Evolutionary conservation across 2,329 filamentous ascomycete species (phyloP), one percentile per base, ranked within the genome.

Genomic region (Sarocladium kiliense): DNA sequence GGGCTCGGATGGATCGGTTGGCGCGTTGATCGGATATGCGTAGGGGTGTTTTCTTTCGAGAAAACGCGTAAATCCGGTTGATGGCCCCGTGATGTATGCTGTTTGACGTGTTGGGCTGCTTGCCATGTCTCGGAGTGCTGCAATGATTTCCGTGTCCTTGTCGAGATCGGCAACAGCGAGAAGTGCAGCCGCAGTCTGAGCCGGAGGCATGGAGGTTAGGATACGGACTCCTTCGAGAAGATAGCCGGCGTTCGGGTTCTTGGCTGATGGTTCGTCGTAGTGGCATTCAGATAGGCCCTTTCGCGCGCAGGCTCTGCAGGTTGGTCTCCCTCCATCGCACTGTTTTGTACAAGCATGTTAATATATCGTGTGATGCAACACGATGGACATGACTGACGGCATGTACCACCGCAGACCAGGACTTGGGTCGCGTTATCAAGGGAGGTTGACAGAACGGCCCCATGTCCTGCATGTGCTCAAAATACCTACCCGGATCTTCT

Each of bases 401-500:
- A 39, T 16, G 18, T 9, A 19, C 18, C 36, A 16, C n/a, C 16
- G 36, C n/a, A 16, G 6, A 16, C 7, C 36, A 39, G 30, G 12
- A 12, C 7, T 6, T 12, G 12, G 12, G 12, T 32, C 6, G 30
- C 30, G 30, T 32, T 32, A 12, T 32, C 30, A 32, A 32, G 30
- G 12, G 12, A 12, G 30, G 7, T 32, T 5, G 36, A 16, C 7
- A 39, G 36, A 39, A 39, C n/a, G n/a, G n/a, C n/a, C n/a, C n/a
- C n/a, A n/a, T n/a, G n/a, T n/a, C n/a, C n/a, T n/a, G n/a, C n/a
- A 39, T 39, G 36, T 16, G 5, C 12, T 6, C 7, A 9, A 5
- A 39, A 6, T 49, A 27, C 53, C 12, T 27, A 54, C 53, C 26
- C 53, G 2, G 53, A 54, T 54, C 53, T 54, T 54, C 25, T 26